Evolutionary conservation across 2,329 filamentous ascomycete species (phyloP).

Genomic region (Curvularia verruculosa): DNA sequence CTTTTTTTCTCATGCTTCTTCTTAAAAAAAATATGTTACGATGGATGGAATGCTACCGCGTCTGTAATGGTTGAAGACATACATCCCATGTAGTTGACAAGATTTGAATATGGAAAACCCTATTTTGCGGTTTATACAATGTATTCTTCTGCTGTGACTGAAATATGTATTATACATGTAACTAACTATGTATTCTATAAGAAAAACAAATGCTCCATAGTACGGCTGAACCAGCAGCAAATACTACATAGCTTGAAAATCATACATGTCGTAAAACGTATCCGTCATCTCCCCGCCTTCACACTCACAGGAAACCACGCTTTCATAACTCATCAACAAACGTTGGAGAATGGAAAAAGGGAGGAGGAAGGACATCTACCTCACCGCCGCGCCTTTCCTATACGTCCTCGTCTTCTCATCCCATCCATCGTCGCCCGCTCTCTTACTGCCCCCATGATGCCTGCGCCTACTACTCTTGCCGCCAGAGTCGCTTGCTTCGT

Average conservation of each 20-base stretch:
- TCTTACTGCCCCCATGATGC: conserved; percentile 31
- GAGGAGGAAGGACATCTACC: conserved; percentile 46
- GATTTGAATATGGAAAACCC: background rate
- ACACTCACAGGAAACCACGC: no score
- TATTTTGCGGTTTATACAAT: background rate
- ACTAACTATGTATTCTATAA: no score
- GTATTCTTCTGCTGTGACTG: background rate
- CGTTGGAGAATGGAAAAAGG: background rate
- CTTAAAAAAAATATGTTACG: background rate
- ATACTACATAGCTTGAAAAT: no score
- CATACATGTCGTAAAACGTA: background rate
- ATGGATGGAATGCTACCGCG: conserved; percentile 35
- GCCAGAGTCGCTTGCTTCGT: conserved; percentile 11
- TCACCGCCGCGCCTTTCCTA: conserved; percentile 66
- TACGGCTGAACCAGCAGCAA: conserved; percentile 12
- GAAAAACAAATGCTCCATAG: no score
- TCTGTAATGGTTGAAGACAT: conserved; percentile 35
- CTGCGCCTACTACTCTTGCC: conserved; percentile 40
- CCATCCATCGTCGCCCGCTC: conserved; percentile 41
- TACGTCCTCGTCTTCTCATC: conserved; percentile 44
- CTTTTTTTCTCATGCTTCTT: background rate
- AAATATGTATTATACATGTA: background rate
- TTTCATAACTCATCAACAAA: background rate
- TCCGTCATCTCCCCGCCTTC: background rate
- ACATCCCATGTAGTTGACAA: conserved; percentile 10